Evolutionary conservation across 1,284 basidiomycete genomes (phyloP).

Genomic region (Bjerkandera adusta): DNA sequence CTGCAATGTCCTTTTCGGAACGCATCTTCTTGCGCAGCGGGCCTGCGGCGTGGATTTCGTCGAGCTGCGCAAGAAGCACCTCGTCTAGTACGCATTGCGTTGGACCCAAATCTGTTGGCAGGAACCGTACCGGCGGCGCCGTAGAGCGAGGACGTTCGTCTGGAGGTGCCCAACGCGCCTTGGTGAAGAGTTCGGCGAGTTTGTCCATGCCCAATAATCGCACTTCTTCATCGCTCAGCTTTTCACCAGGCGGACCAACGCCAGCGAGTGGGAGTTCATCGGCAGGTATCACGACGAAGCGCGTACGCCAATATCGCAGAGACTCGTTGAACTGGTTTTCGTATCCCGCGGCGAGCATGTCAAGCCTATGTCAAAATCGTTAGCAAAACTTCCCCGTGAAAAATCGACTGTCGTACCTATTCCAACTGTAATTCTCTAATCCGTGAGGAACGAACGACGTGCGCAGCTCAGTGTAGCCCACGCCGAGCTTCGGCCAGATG

Average conservation of each 20-base stretch:
- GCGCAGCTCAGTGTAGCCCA: constrained; percentile 80
- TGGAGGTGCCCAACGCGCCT: constrained; percentile 70
- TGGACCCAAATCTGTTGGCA: constrained; percentile 82
- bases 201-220: constrained; percentile 90
- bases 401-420: constrained; percentile 48
- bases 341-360: constrained; percentile 86
- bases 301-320: constrained; percentile 89
- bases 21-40: constrained; percentile 76
- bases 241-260: constrained; percentile 63
- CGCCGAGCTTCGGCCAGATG: constrained; percentile 90
- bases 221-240: constrained; percentile 83
- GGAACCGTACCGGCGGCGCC: constrained; percentile 60
- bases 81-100: constrained; percentile 78
- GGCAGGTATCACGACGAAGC: constrained; percentile 93
- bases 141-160: constrained; percentile 56
- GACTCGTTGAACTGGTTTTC: constrained; percentile 80
- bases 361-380: constrained; percentile 43
- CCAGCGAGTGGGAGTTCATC: constrained; percentile 59
- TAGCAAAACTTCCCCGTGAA: neutral
- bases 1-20: constrained; percentile 67
- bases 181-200: constrained; percentile 85
- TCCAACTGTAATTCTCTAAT: constrained; percentile 82
- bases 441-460: constrained; percentile 81
- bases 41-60: constrained; percentile 73
- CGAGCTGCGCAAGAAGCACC: constrained; percentile 71